Evolutionary conservation across 2,329 filamentous ascomycete species (phyloP).

Genomic region (Didymella sp.): DNA sequence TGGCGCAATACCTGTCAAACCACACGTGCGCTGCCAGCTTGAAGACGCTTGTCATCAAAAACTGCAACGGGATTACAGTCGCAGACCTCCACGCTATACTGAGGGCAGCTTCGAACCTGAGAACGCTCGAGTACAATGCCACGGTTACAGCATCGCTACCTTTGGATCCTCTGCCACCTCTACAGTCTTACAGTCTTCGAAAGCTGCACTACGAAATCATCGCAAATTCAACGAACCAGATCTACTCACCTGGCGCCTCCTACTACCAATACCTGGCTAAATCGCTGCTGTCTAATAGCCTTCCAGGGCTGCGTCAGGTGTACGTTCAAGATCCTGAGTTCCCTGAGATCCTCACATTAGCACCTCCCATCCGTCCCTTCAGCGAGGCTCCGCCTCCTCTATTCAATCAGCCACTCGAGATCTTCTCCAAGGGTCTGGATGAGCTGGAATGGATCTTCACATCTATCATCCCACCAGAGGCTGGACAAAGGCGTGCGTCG

Average conservation of each 20-base stretch:
- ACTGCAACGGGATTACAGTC: slow-evolving; percentile 71
- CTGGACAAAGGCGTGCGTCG: slow-evolving; percentile 49
- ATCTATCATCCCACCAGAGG: slow-evolving; percentile 61
- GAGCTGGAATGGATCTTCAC: slow-evolving; percentile 74
- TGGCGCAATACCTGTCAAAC: slow-evolving; percentile 72
- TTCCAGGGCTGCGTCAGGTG: slow-evolving; percentile 76
- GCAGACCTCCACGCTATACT: slow-evolving; percentile 68
- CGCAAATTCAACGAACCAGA: slow-evolving; percentile 63
- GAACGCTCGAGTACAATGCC: slow-evolving; percentile 64
- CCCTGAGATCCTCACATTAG: slow-evolving; percentile 77
- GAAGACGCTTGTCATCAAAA: slow-evolving; percentile 71
- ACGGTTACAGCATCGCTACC: slow-evolving; percentile 65
- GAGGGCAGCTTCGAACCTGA: slow-evolving; percentile 63
- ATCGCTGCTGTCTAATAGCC: slow-evolving; percentile 77
- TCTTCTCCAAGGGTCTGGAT: slow-evolving; percentile 71
- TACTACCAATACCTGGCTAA: slow-evolving; percentile 88
- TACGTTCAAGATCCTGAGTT: slow-evolving; percentile 89
- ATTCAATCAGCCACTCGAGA: slow-evolving; percentile 65
- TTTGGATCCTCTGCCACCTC: slow-evolving; percentile 63
- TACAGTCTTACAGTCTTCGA: slow-evolving; percentile 72
- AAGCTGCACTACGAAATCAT: slow-evolving; percentile 86
- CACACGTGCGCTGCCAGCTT: slow-evolving; percentile 64
- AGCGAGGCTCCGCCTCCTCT: slow-evolving; percentile 51
- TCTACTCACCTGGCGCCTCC: slow-evolving; percentile 59
- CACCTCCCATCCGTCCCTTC: slow-evolving; percentile 67